phyloP scores from a whole-genome alignment of 495 filamentous ascomycete genomes.

The Talaromyces ruber region DNA sequence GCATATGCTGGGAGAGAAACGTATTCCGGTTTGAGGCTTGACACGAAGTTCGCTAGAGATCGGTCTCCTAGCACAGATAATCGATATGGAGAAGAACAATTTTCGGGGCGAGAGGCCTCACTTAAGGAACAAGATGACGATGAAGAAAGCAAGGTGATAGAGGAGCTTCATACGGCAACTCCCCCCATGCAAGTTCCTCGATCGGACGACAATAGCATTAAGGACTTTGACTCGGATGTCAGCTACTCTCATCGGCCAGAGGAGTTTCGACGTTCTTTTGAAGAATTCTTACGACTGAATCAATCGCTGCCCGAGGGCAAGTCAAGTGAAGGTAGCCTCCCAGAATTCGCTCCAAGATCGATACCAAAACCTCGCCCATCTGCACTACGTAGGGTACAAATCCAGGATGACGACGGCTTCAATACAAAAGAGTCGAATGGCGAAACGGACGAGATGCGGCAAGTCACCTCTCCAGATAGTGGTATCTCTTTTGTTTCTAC shows the following conservation, averaged over 20 bases:
- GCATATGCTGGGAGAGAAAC: constrained; percentile 28
- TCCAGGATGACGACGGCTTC: constrained; percentile 22
- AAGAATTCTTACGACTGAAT: constrained; percentile 32
- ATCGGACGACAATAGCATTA: constrained; percentile 18
- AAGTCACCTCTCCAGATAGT: background rate
- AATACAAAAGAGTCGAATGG: background rate
- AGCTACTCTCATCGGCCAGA: constrained; percentile 35
- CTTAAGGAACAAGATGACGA: constrained; percentile 17
- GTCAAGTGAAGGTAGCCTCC: constrained; percentile 35
- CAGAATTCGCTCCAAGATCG: constrained; percentile 19
- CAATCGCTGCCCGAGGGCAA: constrained; percentile 28
- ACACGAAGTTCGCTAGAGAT: constrained; percentile 25
- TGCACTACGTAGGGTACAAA: constrained; percentile 29
- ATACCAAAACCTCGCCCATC: constrained; percentile 30
- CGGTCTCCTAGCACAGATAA: background rate
- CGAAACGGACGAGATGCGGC: background rate
- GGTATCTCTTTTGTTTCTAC: background rate
- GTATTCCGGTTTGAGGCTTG: constrained; percentile 33
- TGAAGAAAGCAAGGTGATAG: constrained; percentile 33
- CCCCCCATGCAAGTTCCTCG: constrained; percentile 40
- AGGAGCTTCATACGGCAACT: constrained; percentile 36
- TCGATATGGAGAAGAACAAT: background rate
- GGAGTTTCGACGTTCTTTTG: constrained; percentile 32
- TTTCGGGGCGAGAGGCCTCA: background rate
- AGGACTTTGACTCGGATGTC: constrained; percentile 12